These are phyloP conservation scores for Naganishia kalamii DNA, from an alignment of 768 basidiomycete species.

Conservation along the genomic window DNA sequence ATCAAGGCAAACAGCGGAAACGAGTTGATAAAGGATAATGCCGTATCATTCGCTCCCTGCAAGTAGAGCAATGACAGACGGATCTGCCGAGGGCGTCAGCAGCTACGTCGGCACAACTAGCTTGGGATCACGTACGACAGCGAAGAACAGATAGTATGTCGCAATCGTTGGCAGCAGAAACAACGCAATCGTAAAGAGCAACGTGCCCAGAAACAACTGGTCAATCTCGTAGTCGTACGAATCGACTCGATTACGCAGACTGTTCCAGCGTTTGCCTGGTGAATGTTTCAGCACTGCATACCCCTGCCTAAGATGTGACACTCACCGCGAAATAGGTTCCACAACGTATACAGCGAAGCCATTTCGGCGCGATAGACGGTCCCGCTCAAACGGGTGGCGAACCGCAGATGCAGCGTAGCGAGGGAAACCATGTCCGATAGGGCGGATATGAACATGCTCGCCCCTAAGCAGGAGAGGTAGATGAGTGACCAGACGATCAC, in stretches of 20 bases:
- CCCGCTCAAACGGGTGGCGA: constrained; percentile 62
- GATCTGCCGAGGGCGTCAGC: constrained; percentile 47
- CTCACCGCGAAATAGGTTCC: constrained; percentile 84
- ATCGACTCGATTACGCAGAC: constrained; percentile 78
- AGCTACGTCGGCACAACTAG: not conserved
- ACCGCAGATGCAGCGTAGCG: constrained; percentile 64
- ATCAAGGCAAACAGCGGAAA: constrained; percentile 87
- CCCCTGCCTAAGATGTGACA: not conserved
- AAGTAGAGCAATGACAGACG: constrained; percentile 56
- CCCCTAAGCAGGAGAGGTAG: constrained; percentile 42
- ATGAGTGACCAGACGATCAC: constrained; percentile 42
- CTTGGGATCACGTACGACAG: constrained; percentile 53
- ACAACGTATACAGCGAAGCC: constrained; percentile 60
- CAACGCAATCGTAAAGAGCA: constrained; percentile 46
- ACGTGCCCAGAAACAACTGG: constrained; percentile 85
- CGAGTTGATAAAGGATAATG: constrained; percentile 75
- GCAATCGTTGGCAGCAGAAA: constrained; percentile 61
- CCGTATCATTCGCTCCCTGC: constrained; percentile 60
- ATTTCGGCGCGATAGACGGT: constrained; percentile 60
- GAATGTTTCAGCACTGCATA: not conserved
- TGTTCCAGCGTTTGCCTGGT: constrained; percentile 80
- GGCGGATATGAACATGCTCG: constrained; percentile 62
- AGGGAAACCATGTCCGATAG: constrained; percentile 61
- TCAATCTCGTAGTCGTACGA: constrained; percentile 86
- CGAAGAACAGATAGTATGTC: constrained; percentile 79